Percentiles rank a stretch among this genome's conserved stretches.
Evolutionary conservation across 1,139 yeast species (phyloP).

Genomic region (Hemisphaericaspora xylofermentans): DNA sequence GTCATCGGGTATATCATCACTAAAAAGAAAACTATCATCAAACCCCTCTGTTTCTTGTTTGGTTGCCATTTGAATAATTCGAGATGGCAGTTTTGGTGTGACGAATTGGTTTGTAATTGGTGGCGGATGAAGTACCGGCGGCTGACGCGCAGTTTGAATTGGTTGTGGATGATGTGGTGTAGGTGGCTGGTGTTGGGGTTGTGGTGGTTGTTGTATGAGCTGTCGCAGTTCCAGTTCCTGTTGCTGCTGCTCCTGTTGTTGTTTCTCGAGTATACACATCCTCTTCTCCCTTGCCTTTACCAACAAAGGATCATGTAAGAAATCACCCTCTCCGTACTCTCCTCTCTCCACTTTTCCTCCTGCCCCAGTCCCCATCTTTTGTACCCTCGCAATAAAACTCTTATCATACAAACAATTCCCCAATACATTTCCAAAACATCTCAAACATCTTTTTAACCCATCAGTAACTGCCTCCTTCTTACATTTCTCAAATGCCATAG

Average conservation of each 20-base stretch:
- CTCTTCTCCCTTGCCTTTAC: conserved; percentile 26
- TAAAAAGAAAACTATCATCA: conserved; percentile 66
- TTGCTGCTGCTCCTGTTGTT: conserved; percentile 2
- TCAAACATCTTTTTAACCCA: conserved; percentile 70
- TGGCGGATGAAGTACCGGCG: conserved; percentile 6
- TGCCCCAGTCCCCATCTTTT: too few species aligned
- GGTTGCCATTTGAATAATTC: conserved; percentile 25
- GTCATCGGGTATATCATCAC: conserved; percentile 52
- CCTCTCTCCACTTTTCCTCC: conserved; percentile 54
- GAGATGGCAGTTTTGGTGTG: conserved; percentile 14
- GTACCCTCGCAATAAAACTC: conserved; percentile 57
- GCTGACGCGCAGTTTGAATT: conserved; percentile 7
- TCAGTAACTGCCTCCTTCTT: conserved; percentile 82
- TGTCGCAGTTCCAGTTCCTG: conserved; percentile 6
- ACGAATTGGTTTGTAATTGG: conserved; percentile 11
- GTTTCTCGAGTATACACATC: conserved; percentile 6
- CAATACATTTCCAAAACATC: conserved; percentile 77
- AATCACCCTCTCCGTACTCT: conserved; percentile 49
- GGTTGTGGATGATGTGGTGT: conserved; percentile 6
- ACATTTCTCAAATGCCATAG: conserved; percentile 78
- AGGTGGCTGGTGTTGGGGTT: conserved; percentile 4
- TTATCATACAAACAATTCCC: conserved; percentile 81
- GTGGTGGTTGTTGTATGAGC: conserved; percentile 4
- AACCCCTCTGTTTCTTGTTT: conserved; percentile 28
- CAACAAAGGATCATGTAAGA: conserved; percentile 39